Base-by-base conservation (phyloP, 179 eudicot species). In the Monotropa hypopitys region DNA sequence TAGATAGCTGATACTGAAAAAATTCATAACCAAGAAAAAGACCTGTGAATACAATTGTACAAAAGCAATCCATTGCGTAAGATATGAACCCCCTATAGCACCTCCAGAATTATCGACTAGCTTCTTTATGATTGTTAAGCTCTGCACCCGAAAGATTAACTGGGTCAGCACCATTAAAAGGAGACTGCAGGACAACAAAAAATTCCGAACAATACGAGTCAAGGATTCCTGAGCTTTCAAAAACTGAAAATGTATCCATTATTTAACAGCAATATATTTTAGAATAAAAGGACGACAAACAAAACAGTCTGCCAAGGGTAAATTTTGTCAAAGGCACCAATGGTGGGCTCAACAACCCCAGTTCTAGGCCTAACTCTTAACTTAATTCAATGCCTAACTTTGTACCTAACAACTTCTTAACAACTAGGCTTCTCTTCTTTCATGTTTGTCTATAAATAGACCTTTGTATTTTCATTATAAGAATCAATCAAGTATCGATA, bases 11-110 rank as follows among this genome's bases (percentile, higher is more conserved):
- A 67, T 49, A 42, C 4, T 35, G 21, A 61, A n/a, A 54, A 35
- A 42, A 20, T 42, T 66, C 10, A 21, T 15, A 28, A 46, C 57
- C 71, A 76, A 59, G 81, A 74, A 83, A 74, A 49, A 45, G 59
- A 96, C 99, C 97, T 94, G 87, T 82, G 88, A 81, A 80, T 87
- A 96, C 72, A 91, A 76, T 71, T 89, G 94, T 35, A 90, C 88
- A 21, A 90, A 72, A n/a, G 91, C 87, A 81, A 88, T 89, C 98
- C 99, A 95, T 69, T 91, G 96, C 67, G 86, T 86, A 68, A 88
- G 84, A 84, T 81, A 93, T 75, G 93, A 90, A 79, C 84, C 77
- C 20, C 92, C 94, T 81, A 84, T 81, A 81, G 81, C 75, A 81
- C 86, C 88, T 73, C 84, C 89, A 81, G 49, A 79, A 82, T 83